Base-by-base conservation (phyloP, 2,329 filamentous ascomycete species). In the Talaromyces sp. region DNA sequence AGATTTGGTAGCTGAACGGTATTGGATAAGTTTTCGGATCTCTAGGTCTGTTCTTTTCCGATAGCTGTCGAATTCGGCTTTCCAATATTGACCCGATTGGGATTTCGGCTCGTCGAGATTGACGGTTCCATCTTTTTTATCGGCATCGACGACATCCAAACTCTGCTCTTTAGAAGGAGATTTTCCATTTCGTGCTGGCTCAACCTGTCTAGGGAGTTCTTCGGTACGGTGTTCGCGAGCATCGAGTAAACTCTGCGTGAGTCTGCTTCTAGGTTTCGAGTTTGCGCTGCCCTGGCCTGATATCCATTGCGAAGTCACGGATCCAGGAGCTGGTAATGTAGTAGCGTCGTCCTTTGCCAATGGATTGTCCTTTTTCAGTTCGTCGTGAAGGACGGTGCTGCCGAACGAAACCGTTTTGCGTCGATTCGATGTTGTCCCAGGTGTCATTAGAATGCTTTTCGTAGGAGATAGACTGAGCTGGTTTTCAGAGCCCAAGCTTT, bases 361-460 rank as follows among this genome's bases (percentile, higher is more conserved):
- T 42, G 72, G 67, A 17, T 74, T 76, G 10, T 74, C 71, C 57
- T 77, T 78, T 69, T 83, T 84, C 71, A 71, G 72, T 65, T 85
- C 83, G 64, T 85, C 85, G 65, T 85, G 82, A 30, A 82, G 73
- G 2, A 85, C 82, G 19, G 83, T 77, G 19, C 82, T 80, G 7
- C 83, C 83, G 68, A 87, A 87, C 0, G 84, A 84, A 8, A 88
- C 84, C 0, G 83, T 85, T 69, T 88, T 88, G 57, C 84, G 78
- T 58, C 82, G 78, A 61, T 80, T 82, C 32, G 78, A 78, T 10
- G 77, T 80, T 2, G 84, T 85, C 4, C 85, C 84, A 6, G 85
- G 86, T 0, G 85, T 88, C 69, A 86, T 78, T n/a, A 88, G 79
- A 57, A 88, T 88, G 64, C 85, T 85, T 67, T 87, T 87, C 0